These are phyloP conservation scores for Chrysoporthe puriensis DNA, from an alignment of 2,329 filamentous ascomycete species.

Conservation along the genomic window DNA sequence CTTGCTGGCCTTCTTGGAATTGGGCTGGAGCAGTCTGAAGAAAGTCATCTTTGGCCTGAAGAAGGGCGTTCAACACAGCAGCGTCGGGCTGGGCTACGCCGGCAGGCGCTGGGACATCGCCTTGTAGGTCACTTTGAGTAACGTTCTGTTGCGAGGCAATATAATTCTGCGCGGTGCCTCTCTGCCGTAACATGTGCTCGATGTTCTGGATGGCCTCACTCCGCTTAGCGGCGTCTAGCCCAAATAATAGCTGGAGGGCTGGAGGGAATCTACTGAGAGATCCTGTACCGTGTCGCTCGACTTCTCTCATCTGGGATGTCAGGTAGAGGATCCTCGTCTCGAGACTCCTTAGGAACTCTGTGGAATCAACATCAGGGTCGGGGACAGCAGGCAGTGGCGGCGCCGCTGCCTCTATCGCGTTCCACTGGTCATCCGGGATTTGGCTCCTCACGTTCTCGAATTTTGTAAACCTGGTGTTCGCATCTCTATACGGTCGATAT, in stretches of 20 bases:
- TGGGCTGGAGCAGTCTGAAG: neutral
- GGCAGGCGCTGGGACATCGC: neutral
- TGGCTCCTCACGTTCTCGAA: constrained; percentile 5
- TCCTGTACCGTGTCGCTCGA: neutral
- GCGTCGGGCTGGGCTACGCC: neutral
- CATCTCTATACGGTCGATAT: constrained; percentile 13
- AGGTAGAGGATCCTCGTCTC: neutral
- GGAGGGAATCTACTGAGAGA: neutral
- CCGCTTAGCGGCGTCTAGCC: neutral
- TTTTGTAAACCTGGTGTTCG: constrained; percentile 15
- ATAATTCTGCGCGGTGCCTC: constrained; percentile 2
- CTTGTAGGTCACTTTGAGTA: neutral
- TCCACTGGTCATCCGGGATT: neutral
- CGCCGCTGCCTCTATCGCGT: neutral
- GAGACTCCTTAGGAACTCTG: neutral
- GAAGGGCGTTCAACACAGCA: neutral
- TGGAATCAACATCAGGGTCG: neutral
- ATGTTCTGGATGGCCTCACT: constrained; percentile 12
- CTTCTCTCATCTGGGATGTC: neutral
- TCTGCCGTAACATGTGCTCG: constrained; percentile 19
- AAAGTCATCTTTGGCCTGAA: neutral
- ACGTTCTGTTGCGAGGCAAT: neutral
- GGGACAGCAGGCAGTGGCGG: neutral
- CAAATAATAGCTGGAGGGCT: neutral
- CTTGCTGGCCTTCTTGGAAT: neutral